Base-by-base conservation (phyloP, 208 protist genomes). In the Crithidia acanthocephali region DNA sequence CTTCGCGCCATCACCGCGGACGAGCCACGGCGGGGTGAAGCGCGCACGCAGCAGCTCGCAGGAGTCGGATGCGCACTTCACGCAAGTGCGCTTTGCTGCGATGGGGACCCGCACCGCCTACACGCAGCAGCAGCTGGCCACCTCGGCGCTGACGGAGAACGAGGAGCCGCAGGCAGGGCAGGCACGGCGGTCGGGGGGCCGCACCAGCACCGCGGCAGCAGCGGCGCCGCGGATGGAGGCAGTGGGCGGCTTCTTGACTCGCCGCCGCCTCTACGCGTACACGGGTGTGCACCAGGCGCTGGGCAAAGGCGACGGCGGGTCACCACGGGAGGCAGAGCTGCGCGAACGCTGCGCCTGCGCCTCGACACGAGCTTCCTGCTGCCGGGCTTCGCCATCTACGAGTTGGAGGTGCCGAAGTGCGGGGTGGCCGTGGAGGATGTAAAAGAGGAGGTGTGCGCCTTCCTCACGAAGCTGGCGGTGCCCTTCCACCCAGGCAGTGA, bases 391-490 rank as follows among this genome's bases (percentile, higher is more conserved):
- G 33, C 57, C 6, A 84, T 79, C 16, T 95, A 90, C 60, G 90
- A 95, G 62, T 42, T 95, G 35, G 87, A 95, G 72, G 74, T 91
- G n/a, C 80, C 81, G 8, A 67, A 80, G 40, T 75, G 87, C 35
- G 66, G 50, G 13, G 72, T 72, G 40, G 74, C 74, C 1, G 55
- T 86, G 10, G 68, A 81, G 20, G 91, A 96, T 37, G 78, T 93
- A 27, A 33, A 63, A 8, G 57, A 53, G 28, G 84, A 93, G 22
- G 37, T 93, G 28, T 60, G 65, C 20, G 30, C 48, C 1, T 88
- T 90, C 20, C 60, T 96, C 23, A 28, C 27, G 2, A 53, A 57
- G 28, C 47, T 84, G 22, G 13, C 37, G n/a, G 72, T 96, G 0
- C 60, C 67, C 28, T 90, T 79, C 60, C 74, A 78, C 45, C 60